Evolutionary conservation across 164 flowering plant genomes (phyloP), one percentile per base, ranked within the genome.

Genomic region (Aristolochia contorta): DNA sequence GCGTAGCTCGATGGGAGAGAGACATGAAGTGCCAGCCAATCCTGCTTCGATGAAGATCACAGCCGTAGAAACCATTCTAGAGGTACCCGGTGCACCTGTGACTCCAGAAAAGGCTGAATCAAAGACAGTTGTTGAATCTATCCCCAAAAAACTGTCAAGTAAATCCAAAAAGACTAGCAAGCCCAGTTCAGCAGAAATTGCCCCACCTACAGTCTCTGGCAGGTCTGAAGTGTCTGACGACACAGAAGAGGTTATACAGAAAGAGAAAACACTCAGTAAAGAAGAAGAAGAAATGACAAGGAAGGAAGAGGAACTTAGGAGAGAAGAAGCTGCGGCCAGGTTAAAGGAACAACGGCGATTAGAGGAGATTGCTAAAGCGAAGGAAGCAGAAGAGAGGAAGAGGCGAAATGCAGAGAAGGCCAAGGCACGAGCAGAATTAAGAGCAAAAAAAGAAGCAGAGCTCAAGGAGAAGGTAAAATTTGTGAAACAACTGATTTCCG

Each of bases 311-410:
- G 85, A 80, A 66, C 22, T 67, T 79, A 73, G 82, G 58, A 85
- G 78, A 70, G 73, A 73, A 72, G 89, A 82, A 63, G 85, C 71
- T 54, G 90, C 82, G 58, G 85, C 77, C 24, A 84, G 60, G 69
- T 65, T 84, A 69, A 85, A 73, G 72, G 96, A 89, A 74, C 84
- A 80, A 56, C 77, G 65, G 1, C 77, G 82, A 59, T 47, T 81
- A 71, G 93, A 89, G 67, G 95, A 82, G 78, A 83, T 65, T 66
- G 83, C 78, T 53, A 91, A 91, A 69, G 96, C 96, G 16, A 71
- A 78, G 68, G 97, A 84, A 74, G 98, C 98, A 50, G 63, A 80
- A 54, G 92, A 87, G 77, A 84, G 98, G 84, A 91, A 89, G 61
- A 84, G 71, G 62, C 77, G 89, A 41, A 78, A 65, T 60, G 87